Percentiles rank a stretch among this genome's conserved stretches.
Evolutionary conservation across 164 flowering plant species (phyloP).

Genomic region (Amborella trichopoda): DNA sequence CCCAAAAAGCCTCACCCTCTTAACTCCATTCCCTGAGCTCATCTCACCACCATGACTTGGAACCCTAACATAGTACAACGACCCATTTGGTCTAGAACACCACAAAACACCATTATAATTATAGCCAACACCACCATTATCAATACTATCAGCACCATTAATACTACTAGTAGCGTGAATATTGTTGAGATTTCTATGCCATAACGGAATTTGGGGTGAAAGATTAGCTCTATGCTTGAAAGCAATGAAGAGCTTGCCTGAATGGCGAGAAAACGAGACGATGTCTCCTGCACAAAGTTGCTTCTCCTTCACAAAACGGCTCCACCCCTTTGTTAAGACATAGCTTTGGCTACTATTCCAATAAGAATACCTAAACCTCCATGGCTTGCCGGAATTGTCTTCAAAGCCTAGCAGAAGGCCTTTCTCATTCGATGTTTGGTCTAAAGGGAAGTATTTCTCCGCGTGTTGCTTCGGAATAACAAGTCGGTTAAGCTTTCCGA

Average conservation of each 20-base stretch:
- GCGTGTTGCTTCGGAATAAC: constrained; percentile 98
- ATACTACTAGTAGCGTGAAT: too few species aligned
- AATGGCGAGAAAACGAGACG: constrained; percentile 63
- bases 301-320: constrained; percentile 92
- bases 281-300: constrained; percentile 85
- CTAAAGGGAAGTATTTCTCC: constrained; percentile 85
- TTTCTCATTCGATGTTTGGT: constrained; percentile 55
- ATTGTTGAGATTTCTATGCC: constrained; percentile 13
- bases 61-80: too few species aligned
- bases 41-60: neutral
- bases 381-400: constrained; percentile 67
- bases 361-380: constrained; percentile 90
- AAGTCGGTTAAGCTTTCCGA: constrained; percentile 82
- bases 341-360: constrained; percentile 99
- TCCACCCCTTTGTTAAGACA: constrained; percentile 99
- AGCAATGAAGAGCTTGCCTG: constrained; percentile 6
- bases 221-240: constrained; percentile 8
- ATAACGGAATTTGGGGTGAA: constrained; percentile 24
- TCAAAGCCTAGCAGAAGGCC: constrained; percentile 78
- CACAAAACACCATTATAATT: too few species aligned
- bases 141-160: too few species aligned
- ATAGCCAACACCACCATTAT: too few species aligned
- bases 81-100: too few species aligned
- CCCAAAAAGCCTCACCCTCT: constrained; percentile 72
- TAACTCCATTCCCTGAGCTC: constrained; percentile 31